Percentiles rank a stretch among this genome's conserved stretches.
These are phyloP conservation scores for Corymbia citriodora DNA, from an alignment of 441 rosid genomes.

Conservation along the genomic window DNA sequence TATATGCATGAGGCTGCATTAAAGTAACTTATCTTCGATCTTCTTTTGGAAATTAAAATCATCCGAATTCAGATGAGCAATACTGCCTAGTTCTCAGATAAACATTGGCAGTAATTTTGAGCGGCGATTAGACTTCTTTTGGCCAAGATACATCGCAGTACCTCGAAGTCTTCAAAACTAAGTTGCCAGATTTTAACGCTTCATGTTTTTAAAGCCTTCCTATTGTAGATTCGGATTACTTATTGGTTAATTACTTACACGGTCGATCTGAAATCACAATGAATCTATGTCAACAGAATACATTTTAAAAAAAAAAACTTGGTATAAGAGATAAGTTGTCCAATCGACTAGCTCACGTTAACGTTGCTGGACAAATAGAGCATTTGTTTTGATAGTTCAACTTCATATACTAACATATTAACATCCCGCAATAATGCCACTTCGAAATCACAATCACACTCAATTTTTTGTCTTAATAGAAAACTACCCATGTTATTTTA, in stretches of 20 bases:
- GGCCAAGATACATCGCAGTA: background rate
- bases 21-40: background rate
- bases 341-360: background rate
- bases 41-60: background rate
- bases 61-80: background rate
- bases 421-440: background rate
- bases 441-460: background rate
- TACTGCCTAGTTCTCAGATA: background rate
- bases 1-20: background rate
- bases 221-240: background rate
- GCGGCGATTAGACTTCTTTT: background rate
- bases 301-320: background rate
- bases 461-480: background rate
- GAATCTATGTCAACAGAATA: background rate
- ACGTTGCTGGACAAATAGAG: background rate
- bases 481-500: background rate
- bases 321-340: background rate
- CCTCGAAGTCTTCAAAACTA: background rate
- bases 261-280: background rate
- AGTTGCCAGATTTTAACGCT: background rate
- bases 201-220: background rate
- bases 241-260: background rate
- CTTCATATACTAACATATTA: background rate
- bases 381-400: background rate
- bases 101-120: background rate